A percentile compares a stretch with the other conserved stretches of the same genome.
Evolutionary conservation across 2,329 filamentous ascomycete species (phyloP).

Genomic region (Aaosphaeria arxii): DNA sequence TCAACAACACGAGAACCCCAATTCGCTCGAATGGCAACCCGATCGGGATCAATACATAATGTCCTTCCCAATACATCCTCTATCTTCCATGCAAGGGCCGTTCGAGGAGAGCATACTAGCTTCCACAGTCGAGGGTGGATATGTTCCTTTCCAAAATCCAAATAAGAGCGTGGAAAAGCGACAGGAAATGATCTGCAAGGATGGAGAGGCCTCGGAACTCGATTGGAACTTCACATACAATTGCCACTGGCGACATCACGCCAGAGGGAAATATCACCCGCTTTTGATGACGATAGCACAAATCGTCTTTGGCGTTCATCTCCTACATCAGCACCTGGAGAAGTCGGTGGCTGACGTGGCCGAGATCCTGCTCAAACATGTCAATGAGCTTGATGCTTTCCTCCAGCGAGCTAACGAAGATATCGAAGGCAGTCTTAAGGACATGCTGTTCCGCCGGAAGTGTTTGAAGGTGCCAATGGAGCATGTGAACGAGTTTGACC

Average conservation of each 20-base stretch:
- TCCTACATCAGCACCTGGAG: constrained; percentile 79
- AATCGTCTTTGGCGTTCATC: constrained; percentile 88
- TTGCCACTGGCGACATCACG: constrained; percentile 71
- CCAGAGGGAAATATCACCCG: constrained; percentile 78
- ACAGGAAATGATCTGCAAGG: constrained; percentile 51
- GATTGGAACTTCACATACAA: constrained; percentile 70
- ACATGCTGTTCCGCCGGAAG: constrained; percentile 69
- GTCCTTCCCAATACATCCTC: constrained; percentile 62
- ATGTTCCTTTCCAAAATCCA: constrained; percentile 38
- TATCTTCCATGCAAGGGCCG: constrained; percentile 72
- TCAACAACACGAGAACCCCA: constrained; percentile 6
- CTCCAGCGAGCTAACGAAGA: constrained; percentile 84
- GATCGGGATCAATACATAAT: constrained; percentile 33
- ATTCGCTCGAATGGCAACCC: constrained; percentile 31
- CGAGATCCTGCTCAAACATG: constrained; percentile 83
- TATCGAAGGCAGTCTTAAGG: constrained; percentile 71
- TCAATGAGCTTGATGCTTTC: constrained; percentile 91
- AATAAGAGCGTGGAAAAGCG: constrained; percentile 36
- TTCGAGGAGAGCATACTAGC: constrained; percentile 81
- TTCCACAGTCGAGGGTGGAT: constrained; percentile 48
- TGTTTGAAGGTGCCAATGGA: constrained; percentile 79
- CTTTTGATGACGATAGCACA: constrained; percentile 87
- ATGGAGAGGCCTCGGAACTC: constrained; percentile 63
- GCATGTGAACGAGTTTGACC: constrained; percentile 78
- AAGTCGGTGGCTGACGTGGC: constrained; percentile 88